phyloP scores from a whole-genome alignment of 345 rosid genomes.

The Cardiospermum halicacabum region DNA sequence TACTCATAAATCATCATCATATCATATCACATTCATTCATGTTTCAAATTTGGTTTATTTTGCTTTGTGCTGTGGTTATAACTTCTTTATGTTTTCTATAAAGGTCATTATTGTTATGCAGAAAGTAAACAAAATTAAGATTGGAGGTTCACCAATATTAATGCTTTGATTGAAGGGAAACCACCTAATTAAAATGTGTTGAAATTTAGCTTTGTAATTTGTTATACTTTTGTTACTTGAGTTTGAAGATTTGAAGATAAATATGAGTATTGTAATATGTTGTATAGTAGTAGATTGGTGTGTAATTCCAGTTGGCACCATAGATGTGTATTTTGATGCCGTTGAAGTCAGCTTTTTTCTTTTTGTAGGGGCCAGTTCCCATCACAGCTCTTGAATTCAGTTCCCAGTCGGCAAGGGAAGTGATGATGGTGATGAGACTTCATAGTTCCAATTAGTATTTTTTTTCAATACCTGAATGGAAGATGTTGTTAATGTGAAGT shows the following conservation, averaged over 20 bases:
- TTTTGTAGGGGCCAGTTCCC: conserved; percentile 11
- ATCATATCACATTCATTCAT: neutral
- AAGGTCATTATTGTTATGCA: conserved; percentile 7
- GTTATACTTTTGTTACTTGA: neutral
- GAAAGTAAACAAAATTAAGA: conserved; percentile 12
- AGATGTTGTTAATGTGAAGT: too few species aligned
- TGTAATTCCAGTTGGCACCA: conserved; percentile 9
- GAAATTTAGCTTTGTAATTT: too few species aligned
- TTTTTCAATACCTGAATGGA: too few species aligned
- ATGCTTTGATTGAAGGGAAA: conserved; percentile 2
- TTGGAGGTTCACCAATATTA: neutral
- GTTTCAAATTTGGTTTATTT: neutral
- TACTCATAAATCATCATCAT: conserved; percentile 1
- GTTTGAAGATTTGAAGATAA: neutral
- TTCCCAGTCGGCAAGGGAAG: conserved; percentile 19
- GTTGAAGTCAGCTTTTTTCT: conserved; percentile 15
- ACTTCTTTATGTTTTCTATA: conserved; percentile 16
- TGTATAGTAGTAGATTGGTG: neutral
- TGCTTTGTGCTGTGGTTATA: conserved; percentile 21
- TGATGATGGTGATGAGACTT: neutral
- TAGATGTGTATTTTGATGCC: neutral
- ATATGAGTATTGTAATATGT: too few species aligned
- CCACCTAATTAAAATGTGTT: neutral
- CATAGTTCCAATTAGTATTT: too few species aligned
- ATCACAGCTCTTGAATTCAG: conserved; percentile 10